These are phyloP conservation scores for Cordyceps farinosa DNA, from an alignment of 2,329 filamentous ascomycete species.

Conservation along the genomic window DNA sequence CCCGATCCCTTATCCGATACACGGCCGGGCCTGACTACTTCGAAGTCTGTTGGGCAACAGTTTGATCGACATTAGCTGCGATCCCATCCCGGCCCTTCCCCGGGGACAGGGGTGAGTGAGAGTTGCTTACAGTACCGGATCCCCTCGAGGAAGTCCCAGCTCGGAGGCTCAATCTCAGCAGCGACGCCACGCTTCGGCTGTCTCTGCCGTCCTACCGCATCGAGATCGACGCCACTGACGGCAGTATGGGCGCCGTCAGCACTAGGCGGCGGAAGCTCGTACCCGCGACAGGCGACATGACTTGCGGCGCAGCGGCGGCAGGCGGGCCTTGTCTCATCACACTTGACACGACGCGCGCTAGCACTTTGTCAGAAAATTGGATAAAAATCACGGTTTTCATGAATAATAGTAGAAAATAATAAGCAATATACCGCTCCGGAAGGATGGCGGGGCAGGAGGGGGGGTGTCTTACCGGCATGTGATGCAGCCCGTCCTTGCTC, in stretches of 20 bases:
- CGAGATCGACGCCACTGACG: background rate
- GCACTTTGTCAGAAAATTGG: background rate
- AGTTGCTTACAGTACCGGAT: conserved; percentile 4
- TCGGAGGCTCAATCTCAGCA: background rate
- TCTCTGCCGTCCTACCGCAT: background rate
- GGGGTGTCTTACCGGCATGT: background rate
- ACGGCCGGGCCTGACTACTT: background rate
- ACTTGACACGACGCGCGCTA: conserved; percentile 3
- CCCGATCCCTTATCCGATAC: background rate
- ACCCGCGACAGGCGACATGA: background rate
- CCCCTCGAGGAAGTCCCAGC: conserved; percentile 1
- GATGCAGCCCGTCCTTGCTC: conserved; percentile 5
- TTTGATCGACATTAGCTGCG: background rate
- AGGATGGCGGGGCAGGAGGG: background rate
- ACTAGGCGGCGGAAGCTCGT: background rate
- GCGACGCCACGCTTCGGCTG: background rate
- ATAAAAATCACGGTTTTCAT: background rate
- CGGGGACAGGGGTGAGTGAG: too few relatives aligned
- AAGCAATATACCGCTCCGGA: too few relatives aligned
- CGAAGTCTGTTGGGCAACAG: background rate
- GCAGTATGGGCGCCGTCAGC: background rate
- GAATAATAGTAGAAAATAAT: background rate
- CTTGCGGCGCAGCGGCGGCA: background rate
- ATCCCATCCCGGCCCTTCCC: background rate
- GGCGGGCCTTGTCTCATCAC: background rate